Conservation (phyloP, 2,329 filamentous ascomycete species). For the Penicillium paneum region DNA sequence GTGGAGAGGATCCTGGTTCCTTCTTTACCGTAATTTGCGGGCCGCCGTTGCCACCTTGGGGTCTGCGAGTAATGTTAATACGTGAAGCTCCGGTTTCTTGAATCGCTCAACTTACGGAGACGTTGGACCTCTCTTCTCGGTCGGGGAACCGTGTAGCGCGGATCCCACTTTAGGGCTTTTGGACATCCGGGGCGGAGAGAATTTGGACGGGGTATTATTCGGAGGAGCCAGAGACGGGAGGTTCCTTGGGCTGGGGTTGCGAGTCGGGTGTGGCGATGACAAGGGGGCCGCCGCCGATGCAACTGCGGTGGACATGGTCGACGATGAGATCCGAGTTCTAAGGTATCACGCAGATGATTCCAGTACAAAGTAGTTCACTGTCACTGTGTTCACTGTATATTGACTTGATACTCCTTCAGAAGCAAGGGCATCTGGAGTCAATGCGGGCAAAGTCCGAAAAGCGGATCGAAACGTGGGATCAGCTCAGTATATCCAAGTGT, state of each 20-base stretch:
- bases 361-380: background rate
- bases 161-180: slow-evolving; percentile 35
- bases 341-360: background rate
- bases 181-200: slow-evolving; percentile 34
- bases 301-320: slow-evolving; percentile 49
- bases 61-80: slow-evolving; percentile 16
- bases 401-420: background rate
- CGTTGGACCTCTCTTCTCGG: slow-evolving; percentile 39
- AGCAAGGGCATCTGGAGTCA: slow-evolving; percentile 3
- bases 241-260: slow-evolving; percentile 45
- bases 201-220: slow-evolving; percentile 21
- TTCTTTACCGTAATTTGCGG: slow-evolving; percentile 95
- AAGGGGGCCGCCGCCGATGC: slow-evolving; percentile 46
- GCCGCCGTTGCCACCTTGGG: slow-evolving; percentile 45
- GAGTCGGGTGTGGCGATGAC: slow-evolving; percentile 43
- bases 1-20: slow-evolving; percentile 79
- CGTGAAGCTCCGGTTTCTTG: background rate
- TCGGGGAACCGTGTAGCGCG: slow-evolving; percentile 31
- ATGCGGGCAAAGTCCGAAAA: background rate
- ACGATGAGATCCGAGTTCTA: background rate
- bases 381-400: background rate
- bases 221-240: slow-evolving; percentile 36
- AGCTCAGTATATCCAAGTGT: slow-evolving; percentile 2
- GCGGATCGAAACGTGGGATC: slow-evolving; percentile 4
- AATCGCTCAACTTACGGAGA: slow-evolving; percentile 47